Base-by-base conservation (phyloP, 495 filamentous ascomycete species). In the Daldinia grandis region DNA sequence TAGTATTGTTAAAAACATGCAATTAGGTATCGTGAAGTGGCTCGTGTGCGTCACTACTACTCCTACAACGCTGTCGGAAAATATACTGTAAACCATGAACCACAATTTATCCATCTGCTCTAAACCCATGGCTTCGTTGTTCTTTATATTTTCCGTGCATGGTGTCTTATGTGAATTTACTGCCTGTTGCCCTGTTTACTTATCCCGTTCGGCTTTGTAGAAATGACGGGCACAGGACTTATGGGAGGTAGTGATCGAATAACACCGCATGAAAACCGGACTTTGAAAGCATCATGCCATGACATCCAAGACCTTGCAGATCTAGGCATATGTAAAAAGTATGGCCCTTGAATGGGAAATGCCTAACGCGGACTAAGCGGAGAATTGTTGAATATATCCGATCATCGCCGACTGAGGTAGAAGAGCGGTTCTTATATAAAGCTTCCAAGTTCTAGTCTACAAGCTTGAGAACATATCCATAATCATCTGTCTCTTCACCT, bases 331-430 rank as follows among this genome's bases (percentile, higher is more conserved):
- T 25, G 14, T 5, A 5, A 24, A 10, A 4, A 12, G n/a, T n/a
- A 37, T 57, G 3, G 40, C 40, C 17, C 9, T 6, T 10, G 6
- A 21, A n/a, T 7, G 38, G 44, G 17, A 24, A 17, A 28, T 24
- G 31, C 2, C 33, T 1, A 1, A 21, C 5, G 4, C n/a, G 5
- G 17, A 47, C 7, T 14, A 5, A 5, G 21, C 64, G 56, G 64
- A 59, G 56, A 66, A 66, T 33, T 44, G 4, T 33, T 25, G 19
- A 33, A 60, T 66, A 66, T 60, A 35, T 59, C 64, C 64, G 64
- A 44, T 25, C 50, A 59, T 66, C 64, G 33, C 56, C 64, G 64
- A 25, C 44, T 12, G 42, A 10, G 25, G 17, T 8, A 49, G 19
- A 28, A 30, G 35, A 1, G 21, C 24, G 6, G 12, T 12, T 21